These are phyloP conservation scores for Rutstroemia sp. DNA, from an alignment of 2,329 filamentous ascomycete species.

Conservation along the genomic window DNA sequence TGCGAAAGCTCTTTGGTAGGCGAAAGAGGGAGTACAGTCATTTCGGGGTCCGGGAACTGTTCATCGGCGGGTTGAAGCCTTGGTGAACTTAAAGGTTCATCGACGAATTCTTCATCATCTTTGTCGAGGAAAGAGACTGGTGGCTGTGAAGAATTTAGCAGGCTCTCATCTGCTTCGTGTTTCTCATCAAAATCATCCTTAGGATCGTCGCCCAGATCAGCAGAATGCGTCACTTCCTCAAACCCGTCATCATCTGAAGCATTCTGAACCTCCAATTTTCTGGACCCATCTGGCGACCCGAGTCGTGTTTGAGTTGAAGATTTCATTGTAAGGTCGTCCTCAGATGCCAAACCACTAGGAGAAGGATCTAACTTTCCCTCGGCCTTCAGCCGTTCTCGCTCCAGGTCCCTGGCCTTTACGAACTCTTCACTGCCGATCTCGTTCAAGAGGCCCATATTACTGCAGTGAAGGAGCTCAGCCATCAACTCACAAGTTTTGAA, in stretches of 20 bases:
- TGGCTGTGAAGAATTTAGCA: constrained; percentile 31
- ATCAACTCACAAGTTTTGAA: constrained; percentile 99
- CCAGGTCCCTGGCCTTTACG: constrained; percentile 69
- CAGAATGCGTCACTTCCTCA: constrained; percentile 71
- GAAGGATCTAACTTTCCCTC: constrained; percentile 61
- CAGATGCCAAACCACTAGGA: constrained; percentile 36
- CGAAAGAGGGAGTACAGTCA: constrained; percentile 51
- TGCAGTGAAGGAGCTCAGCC: constrained; percentile 95
- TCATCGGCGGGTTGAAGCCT: constrained; percentile 53
- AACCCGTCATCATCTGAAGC: constrained; percentile 84
- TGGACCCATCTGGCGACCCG: constrained; percentile 56
- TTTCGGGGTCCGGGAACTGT: constrained; percentile 42
- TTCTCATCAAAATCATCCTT: constrained; percentile 62
- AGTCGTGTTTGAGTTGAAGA: constrained; percentile 39
- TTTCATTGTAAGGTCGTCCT: constrained; percentile 58
- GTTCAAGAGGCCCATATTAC: constrained; percentile 95
- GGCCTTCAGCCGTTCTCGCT: constrained; percentile 70
- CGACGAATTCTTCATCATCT: constrained; percentile 69
- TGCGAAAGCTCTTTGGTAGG: constrained; percentile 38
- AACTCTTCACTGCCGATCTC: constrained; percentile 84
- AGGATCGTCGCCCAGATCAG: constrained; percentile 65
- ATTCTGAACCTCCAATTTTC: constrained; percentile 70
- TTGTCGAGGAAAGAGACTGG: constrained; percentile 43
- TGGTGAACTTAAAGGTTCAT: constrained; percentile 67
- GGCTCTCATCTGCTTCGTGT: constrained; percentile 42